Base-by-base conservation (phyloP, 163 green algal species). In the Scenedesmus sp. region DNA sequence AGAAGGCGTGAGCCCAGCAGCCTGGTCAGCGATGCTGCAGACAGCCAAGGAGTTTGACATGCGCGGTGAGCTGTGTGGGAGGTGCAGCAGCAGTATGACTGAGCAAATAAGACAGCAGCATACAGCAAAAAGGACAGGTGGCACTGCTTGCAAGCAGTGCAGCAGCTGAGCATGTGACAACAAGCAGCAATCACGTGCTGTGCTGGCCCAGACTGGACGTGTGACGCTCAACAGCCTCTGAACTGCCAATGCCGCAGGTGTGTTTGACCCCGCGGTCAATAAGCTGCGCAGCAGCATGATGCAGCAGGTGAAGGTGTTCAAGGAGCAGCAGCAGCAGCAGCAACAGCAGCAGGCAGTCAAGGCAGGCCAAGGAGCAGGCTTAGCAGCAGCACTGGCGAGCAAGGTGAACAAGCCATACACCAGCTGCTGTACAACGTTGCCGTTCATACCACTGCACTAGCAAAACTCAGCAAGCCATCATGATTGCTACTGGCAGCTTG, bases 211-310 rank as follows among this genome's bases (percentile, higher is more conserved):
- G 34, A 46, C 34, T 46, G 34, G 34, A 46, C 34, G 34, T 46
- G 34, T 46, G 34, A 59, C 13, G 16, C 18, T 82, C 9, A 15
- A 62, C n/a, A 26, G 12, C 26, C 8, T 3, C 55, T 56, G 56
- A 6, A 12, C 5, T 59, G 55, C 57, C 18, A 5, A 15, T 88
- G 56, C 83, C 12, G 57, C 34, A 92, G 88, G 77, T 73, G 55
- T 92, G 16, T 79, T 88, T 88, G 88, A 92, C 60, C 62, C 88
- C 6, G 13, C 66, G 6, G 10, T 88, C 4, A 87, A 81, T 46
- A 62, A 92, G 60, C 59, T 92, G 20, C 74, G 77, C 60, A 88
- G 77, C 88, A 87, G 67, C n/a, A 81, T 92, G 88, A 52, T 88
- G 56, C 77, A 92, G 77, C 88, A 82, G 73, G 77, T 92, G 10